These are phyloP conservation scores for Vanrija sp. DNA, from an alignment of 1,284 basidiomycete species.

Conservation along the genomic window DNA sequence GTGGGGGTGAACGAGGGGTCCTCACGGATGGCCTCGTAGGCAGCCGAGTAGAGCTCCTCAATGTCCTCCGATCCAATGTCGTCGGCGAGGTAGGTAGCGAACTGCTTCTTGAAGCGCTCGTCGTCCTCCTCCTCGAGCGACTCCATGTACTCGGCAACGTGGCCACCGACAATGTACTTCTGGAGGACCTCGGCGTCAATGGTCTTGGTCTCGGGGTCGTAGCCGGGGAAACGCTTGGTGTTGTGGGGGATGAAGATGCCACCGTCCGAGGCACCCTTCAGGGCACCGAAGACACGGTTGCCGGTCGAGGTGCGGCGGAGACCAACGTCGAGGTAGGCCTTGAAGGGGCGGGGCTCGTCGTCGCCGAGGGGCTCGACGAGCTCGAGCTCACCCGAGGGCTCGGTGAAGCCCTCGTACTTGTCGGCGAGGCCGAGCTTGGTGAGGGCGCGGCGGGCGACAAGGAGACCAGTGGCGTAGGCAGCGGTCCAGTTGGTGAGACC, in stretches of 20 bases:
- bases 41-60: constrained; percentile 89
- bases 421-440: constrained; percentile 94
- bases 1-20: constrained; percentile 87
- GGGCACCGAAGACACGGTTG: constrained; percentile 95
- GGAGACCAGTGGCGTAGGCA: constrained; percentile 96
- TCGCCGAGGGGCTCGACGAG: constrained; percentile 84
- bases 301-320: constrained; percentile 97
- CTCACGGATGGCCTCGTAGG: constrained; percentile 91
- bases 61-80: constrained; percentile 95
- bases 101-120: constrained; percentile 99
- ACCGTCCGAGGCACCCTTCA: constrained; percentile 98
- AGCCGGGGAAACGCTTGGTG: constrained; percentile 98
- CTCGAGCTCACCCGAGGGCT: constrained; percentile 82
- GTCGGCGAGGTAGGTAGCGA: constrained; percentile 89
- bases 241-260: constrained; percentile 98
- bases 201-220: constrained; percentile 88
- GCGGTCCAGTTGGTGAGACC: constrained; percentile 99
- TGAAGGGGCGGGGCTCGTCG: constrained; percentile 96
- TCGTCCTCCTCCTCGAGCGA: constrained; percentile 99
- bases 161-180: constrained; percentile 97
- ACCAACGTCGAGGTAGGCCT: constrained; percentile 97
- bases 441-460: constrained; percentile 90
- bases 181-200: constrained; percentile 92
- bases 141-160: constrained; percentile 99
- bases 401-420: constrained; percentile 94